These are phyloP conservation scores for Cyclotella kingstonii DNA, from an alignment of 108 stramenopile genomes.

Conservation along the genomic window DNA sequence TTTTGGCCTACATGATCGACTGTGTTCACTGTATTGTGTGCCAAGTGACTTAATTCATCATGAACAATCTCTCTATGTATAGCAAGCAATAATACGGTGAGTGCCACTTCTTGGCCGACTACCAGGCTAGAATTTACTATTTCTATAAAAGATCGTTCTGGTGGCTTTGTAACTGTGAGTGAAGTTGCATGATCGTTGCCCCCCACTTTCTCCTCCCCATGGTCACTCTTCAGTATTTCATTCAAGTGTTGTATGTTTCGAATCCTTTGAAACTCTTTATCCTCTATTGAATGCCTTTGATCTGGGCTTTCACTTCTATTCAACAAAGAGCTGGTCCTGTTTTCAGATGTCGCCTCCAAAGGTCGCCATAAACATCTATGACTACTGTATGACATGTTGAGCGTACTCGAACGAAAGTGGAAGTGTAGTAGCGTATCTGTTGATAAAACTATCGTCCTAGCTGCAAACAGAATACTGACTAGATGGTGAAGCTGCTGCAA, in stretches of 20 bases:
- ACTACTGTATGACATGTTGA: too few species aligned
- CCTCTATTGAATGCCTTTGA: neutral
- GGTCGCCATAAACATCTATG: slow-evolving; percentile 1
- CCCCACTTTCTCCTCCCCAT: neutral
- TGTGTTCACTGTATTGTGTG: neutral
- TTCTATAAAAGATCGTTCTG: slow-evolving; percentile 12
- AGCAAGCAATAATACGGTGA: slow-evolving; percentile 54
- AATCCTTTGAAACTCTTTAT: slow-evolving; percentile 5
- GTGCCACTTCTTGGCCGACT: slow-evolving; percentile 72
- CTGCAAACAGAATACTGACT: too few species aligned
- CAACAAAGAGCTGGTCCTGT: slow-evolving; percentile 1
- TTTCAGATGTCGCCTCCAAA: neutral
- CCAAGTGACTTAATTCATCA: slow-evolving; percentile 2
- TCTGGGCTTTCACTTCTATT: neutral
- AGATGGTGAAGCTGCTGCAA: too few species aligned
- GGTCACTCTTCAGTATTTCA: neutral
- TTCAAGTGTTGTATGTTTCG: neutral
- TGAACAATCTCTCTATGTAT: slow-evolving; percentile 43
- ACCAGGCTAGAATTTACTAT: slow-evolving; percentile 36
- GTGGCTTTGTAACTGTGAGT: neutral
- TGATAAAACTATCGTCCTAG: too few species aligned
- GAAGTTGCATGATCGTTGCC: neutral
- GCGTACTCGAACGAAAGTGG: too few species aligned
- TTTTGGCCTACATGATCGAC: slow-evolving; percentile 5
- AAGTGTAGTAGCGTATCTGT: too few species aligned